Conservation (phyloP, 805 yeast species). For the Blastobotrys chiropterorum region DNA sequence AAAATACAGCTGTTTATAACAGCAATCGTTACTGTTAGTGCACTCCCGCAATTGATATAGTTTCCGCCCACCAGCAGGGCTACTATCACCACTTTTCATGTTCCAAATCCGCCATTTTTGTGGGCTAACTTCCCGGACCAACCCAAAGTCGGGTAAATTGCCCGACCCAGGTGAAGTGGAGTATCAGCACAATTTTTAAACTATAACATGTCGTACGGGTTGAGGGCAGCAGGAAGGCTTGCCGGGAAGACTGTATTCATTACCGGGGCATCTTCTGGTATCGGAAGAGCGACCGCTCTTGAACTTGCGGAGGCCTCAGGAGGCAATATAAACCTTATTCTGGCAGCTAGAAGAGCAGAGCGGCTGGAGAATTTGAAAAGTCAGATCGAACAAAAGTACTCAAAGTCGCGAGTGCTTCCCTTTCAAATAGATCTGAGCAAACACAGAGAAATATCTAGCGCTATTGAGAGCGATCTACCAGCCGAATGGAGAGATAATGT, state of each 20-base stretch:
- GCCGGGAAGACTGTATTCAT: constrained; percentile 73
- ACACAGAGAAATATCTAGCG: constrained; percentile 46
- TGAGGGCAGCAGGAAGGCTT: constrained; percentile 64
- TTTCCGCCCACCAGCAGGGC: too few species aligned
- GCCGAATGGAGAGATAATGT: constrained; percentile 48
- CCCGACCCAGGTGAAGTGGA: too few species aligned
- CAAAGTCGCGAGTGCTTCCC: too few species aligned
- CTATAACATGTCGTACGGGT: constrained; percentile 1
- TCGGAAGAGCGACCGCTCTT: constrained; percentile 85
- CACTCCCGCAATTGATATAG: too few species aligned
- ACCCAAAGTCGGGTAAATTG: too few species aligned
- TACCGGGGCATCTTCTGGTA: constrained; percentile 95
- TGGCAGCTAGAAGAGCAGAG: constrained; percentile 73
- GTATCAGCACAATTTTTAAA: neutral
- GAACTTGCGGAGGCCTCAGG: constrained; percentile 77
- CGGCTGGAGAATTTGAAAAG: constrained; percentile 45
- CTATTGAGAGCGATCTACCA: constrained; percentile 48
- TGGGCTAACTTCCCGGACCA: too few species aligned
- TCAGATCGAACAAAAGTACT: constrained; percentile 43
- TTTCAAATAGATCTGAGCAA: too few species aligned
- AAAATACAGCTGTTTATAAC: too few species aligned
- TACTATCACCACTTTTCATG: too few species aligned
- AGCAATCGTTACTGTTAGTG: too few species aligned
- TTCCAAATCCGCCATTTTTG: too few species aligned
- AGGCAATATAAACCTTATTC: constrained; percentile 62